Base-by-base conservation (phyloP, 2,329 filamentous ascomycete species). In the Diaporthe vexans region DNA sequence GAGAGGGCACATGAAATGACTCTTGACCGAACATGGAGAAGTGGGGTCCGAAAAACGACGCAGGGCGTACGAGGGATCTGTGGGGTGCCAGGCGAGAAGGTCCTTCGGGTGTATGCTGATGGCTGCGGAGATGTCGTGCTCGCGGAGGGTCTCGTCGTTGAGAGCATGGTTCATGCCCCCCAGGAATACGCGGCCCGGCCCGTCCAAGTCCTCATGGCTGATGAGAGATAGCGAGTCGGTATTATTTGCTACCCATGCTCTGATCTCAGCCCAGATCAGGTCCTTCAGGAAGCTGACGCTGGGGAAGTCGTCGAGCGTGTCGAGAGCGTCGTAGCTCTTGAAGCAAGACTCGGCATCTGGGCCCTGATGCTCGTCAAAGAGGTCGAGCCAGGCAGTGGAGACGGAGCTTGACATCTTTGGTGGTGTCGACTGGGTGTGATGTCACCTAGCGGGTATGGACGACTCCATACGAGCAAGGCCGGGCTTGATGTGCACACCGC, bases 151-250 rank as follows among this genome's bases (percentile, higher is more conserved):
- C 19, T 63, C 57, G 48, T 72, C 70, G 48, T 63, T 72, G 46
- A 72, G 57, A 13, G 70, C 70, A 51, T 72, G 70, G 48, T 63
- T 72, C 70, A 72, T 72, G n/a, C 70, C 70, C 6, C 70, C 70
- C 11, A 72, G 24, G 26, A 63, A 72, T 48, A 72, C 70, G 11
- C 57, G 70, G 24, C 70, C 70, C 35, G 70, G 70, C 10, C 57
- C 57, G 57, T 56, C 70, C 15, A 72, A 40, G 48, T 72, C 70
- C 0, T 40, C 29, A 24, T 72, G 70, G 57, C 57, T 59, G 70
- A 72, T 51, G 24, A 43, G 57, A 11, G 70, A 54, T 35, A 72
- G 13, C 4, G 70, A 61, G 35, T 72, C 70, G 46, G 33, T 63
- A 48, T 72, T 72, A 37, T 72, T 72, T 17, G 70, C 70, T 6